Conservation (phyloP, 768 basidiomycete species). For the Polyporus arcularius region DNA sequence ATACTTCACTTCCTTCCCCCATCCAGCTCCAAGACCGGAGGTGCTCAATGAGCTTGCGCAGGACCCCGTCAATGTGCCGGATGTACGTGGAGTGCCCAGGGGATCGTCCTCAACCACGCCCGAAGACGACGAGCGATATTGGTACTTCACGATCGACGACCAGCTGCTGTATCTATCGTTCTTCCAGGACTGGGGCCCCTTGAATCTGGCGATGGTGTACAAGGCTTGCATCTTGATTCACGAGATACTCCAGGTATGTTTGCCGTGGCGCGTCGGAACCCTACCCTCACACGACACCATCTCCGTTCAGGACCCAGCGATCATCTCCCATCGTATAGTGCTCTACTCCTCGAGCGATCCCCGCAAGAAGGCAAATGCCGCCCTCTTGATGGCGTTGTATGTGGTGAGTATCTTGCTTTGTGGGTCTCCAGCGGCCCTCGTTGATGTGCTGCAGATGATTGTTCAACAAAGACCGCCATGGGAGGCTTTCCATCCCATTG, state of each 20-base stretch:
- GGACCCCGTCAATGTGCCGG: slow-evolving; percentile 56
- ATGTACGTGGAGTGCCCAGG: slow-evolving; percentile 59
- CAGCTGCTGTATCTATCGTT: slow-evolving; percentile 90
- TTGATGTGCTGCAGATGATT: slow-evolving; percentile 70
- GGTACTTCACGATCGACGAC: slow-evolving; percentile 93
- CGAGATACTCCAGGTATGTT: slow-evolving; percentile 74
- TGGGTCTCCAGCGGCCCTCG: neutral
- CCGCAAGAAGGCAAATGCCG: slow-evolving; percentile 88
- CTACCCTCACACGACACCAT: neutral
- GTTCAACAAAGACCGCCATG: slow-evolving; percentile 87
- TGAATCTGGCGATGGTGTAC: slow-evolving; percentile 92
- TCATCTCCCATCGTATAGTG: slow-evolving; percentile 73
- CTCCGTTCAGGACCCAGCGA: slow-evolving; percentile 66
- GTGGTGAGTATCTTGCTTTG: slow-evolving; percentile 56
- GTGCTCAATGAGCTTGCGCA: slow-evolving; percentile 60
- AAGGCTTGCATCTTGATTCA: slow-evolving; percentile 91
- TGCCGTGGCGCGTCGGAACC: neutral
- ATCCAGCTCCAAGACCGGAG: slow-evolving; percentile 68
- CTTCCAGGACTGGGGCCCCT: slow-evolving; percentile 93
- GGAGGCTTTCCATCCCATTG: slow-evolving; percentile 94
- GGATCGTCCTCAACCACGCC: slow-evolving; percentile 60
- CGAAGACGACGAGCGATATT: slow-evolving; percentile 76
- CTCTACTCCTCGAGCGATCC: slow-evolving; percentile 89
- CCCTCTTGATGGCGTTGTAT: slow-evolving; percentile 91
- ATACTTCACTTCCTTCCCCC: slow-evolving; percentile 87